Base-by-base conservation (phyloP, 2,329 filamentous ascomycete genomes). In the Zopfia rhizophila region DNA sequence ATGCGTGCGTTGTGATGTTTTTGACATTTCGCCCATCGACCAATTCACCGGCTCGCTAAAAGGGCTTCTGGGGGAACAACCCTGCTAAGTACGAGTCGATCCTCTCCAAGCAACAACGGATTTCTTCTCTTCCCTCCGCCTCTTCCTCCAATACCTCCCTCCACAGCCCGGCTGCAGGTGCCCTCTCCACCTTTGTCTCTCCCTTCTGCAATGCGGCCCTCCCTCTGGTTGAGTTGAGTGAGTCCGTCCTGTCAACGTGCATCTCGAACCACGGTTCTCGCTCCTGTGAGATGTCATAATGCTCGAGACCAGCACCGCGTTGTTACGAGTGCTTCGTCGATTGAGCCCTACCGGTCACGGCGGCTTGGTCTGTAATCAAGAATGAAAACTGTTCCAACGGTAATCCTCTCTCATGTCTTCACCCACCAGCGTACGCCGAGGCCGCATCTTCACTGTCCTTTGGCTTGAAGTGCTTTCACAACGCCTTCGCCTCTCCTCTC, bases 361-460 rank as follows among this genome's bases (percentile, higher is more conserved):
- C 64, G 66, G 61, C 64, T 56, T 62, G 58, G 56, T 60, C 57
- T 61, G 55, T 63, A 64, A 66, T 49, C 50, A 69, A 75, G 70
- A 66, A 75, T 75, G 73, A 75, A 74, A 73, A 75, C 72, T 50
- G 69, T 74, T 68, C 71, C 73, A 61, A 74, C 72, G 72, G 73
- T 75, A 72, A 65, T 40, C 42, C 31, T 27, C 36, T 24, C 24
- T 14, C 24, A 11, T 39, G 31, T 38, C 33, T 35, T 45, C 36
- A 37, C 49, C 49, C 48, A 29, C 37, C 47, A 45, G 29, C 44
- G 45, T 45, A 38, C 49, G 28, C 38, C 42, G 32, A n/a, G 37
- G 27, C 41, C 36, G 40, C 48, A 28, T 49, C 36, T 38, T 25
- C 32, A 36, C 38, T 37, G 53, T 58, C 58, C 61, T 63, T 60